Base-by-base conservation (phyloP, 2,329 filamentous ascomycete genomes). In the Talaromyces marneffei region DNA sequence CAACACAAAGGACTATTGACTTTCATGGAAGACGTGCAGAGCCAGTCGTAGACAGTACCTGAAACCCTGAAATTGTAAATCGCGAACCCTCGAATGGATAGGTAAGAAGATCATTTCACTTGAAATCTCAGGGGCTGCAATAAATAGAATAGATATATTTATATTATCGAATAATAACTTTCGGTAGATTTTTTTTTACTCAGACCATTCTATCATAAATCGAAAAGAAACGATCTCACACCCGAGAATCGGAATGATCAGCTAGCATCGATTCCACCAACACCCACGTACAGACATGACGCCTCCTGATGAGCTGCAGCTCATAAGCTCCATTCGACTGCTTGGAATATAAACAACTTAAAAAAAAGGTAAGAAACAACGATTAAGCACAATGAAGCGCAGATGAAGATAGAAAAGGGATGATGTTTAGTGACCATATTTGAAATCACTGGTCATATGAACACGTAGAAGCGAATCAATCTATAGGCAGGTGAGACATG, bases 391-490 rank as follows among this genome's bases (percentile, higher is more conserved):
- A 50, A 37, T 50, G 3, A 48, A 58, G 55, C 16, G 18, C 10
- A 50, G 18, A 57, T 20, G 14, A 50, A 25, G 42, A 23, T 2
- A 35, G 16, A 20, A 58, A 39, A 44, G 10, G 10, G 42, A 37
- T 33, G n/a, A 58, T 50, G 14, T 58, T 50, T 7, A 31, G 42
- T 58, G 29, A 58, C 54, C 39, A 25, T 35, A 50, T 29, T 37
- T 50, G 4, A 20, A 50, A 25, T 37, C 37, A 25, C 39, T 20
- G 35, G 42, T 48, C 42, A 37, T 50, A 58, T 58, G 57, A 55
- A 55, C 50, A 56, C 35, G 12, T 25, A 61, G 40, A 57, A 57
- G 50, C 14, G 39, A 55, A 61, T 52, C 50, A 61, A 42, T 61
- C 59, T 61, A 61, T 61, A 44, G 40, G 39, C 40, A 16, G 31